Evolutionary conservation across 2,329 filamentous ascomycete genomes (phyloP), one percentile per base, ranked within the genome.

Genomic region (Cladosporium sp.): DNA sequence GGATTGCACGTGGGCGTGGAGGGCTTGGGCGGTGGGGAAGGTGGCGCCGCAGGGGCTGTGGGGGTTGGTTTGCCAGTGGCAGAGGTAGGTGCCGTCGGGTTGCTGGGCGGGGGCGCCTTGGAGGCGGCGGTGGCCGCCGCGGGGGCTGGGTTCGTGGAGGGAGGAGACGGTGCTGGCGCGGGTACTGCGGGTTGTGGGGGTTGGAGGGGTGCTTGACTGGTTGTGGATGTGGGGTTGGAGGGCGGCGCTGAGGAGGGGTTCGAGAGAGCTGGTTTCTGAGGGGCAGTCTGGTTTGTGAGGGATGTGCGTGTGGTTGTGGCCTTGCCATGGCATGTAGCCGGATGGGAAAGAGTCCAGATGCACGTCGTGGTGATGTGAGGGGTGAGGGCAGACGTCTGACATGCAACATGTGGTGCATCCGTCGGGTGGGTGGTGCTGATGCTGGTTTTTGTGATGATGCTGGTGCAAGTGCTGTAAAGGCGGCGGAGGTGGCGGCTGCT

Each of bases 1-100:
- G 9, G 72, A 63, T 18, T 77, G 76, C 54, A 80, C 74, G 61
- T 85, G 82, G 16, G 71, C 67, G 59, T 84, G 81, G 33, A 85
- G 70, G 4, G 74, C 72, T 43, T 77, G 72, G 13, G 77, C 70
- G 22, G 72, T 68, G 1, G 64, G 61, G 56, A 78, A 79, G 1
- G 61, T 60, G 28, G 59, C 59, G 28, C 58, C 57, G 53, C 57
- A 58, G 33, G 42, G 45, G 11, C 35, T 42, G 19, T 28, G 38
- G 32, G 38, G 38, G 22, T 43, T 32, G 33, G 14, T 9, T 28
- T 28, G 22, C 52, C 52, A 54, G 32, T 54, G 52, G 45, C 52
- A 54, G 32, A 49, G 44, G 40, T 54, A 54, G 3, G 32, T 31
- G 32, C 52, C 52, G 9, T 54, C 44, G n/a, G 52, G n/a, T 40